phyloP scores from a whole-genome alignment of 2,329 filamentous ascomycete species.

The Paecilomyces sp. region DNA sequence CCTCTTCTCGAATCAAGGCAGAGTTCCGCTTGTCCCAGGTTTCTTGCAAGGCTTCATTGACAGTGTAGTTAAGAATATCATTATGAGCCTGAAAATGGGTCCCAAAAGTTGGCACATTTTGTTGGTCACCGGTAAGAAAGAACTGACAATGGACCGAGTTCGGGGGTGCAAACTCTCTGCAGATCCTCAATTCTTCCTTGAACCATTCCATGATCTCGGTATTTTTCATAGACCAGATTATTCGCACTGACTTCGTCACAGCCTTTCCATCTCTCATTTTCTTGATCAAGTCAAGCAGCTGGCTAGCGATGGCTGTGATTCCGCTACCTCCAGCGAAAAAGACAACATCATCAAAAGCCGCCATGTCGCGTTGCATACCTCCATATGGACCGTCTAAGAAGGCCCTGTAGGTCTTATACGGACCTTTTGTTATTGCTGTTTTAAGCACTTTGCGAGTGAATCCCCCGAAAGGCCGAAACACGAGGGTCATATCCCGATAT shows the following conservation, averaged over 20 bases:
- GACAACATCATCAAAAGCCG: conserved; percentile 88
- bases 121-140: conserved; percentile 76
- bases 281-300: conserved; percentile 89
- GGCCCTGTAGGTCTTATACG: conserved; percentile 84
- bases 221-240: conserved; percentile 89
- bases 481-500: conserved; percentile 80
- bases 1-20: conserved; percentile 72
- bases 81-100: conserved; percentile 56
- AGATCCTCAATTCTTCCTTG: conserved; percentile 87
- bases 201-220: conserved; percentile 98
- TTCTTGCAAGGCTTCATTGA: conserved; percentile 80
- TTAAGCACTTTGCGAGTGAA: conserved; percentile 83
- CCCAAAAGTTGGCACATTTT: conserved; percentile 39
- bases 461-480: conserved; percentile 85
- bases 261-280: conserved; percentile 92
- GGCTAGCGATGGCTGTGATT: conserved; percentile 87
- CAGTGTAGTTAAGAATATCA: conserved; percentile 72
- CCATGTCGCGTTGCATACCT: conserved; percentile 82
- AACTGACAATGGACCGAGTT: conserved; percentile 90
- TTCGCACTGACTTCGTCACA: conserved; percentile 80
- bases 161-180: conserved; percentile 78
- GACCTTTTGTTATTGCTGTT: conserved; percentile 74
- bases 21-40: conserved; percentile 84
- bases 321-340: conserved; percentile 91
- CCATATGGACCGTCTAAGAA: conserved; percentile 94